Base-by-base conservation (phyloP, 169 alveolate genomes). In the Blepharisma undulans region DNA sequence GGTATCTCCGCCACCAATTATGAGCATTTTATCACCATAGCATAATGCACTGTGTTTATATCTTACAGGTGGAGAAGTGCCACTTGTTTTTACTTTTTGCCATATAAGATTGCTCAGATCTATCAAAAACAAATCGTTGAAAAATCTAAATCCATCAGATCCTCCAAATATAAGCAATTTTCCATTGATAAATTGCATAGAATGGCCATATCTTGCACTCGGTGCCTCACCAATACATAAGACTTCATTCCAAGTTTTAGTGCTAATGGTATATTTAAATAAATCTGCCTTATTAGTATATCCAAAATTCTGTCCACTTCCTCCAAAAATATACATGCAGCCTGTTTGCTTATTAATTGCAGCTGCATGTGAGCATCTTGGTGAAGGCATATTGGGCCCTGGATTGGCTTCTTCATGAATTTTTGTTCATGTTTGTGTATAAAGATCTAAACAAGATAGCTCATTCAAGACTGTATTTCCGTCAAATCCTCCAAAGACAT, bases 321-420 rank as follows among this genome's bases (percentile, higher is more conserved):
- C 89, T 36, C 78, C 89, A 84, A 84, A 84, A 48, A 84, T 25
- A 60, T 84, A 84, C 33, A 84, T 48, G 19, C 25, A 19, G 12
- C 89, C 89, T 0, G 89, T 22, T 1, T 32, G 89, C 29, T 32
- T 22, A 60, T 84, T 76, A 48, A 84, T 22, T 19, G 78, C 72
- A n/a, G 89, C 30, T 25, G 78, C 77, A 84, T 84, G 89, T 14
- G 89, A 84, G 60, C 77, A 21, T 30, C 89, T 84, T 84, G 89
- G 77, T 34, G 79, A 48, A 84, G 89, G 89, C 30, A 84, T n/a
- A 36, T 48, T 34, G 14, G 74, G 79, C 19, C 48, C 81, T 4
- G 22, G 30, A 84, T 6, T 59, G 60, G 79, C 14, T 72, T 84
- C 60, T 59, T 4, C 33, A 59, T 22, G 36, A 48, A 84, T 22